Evolutionary conservation across 805 yeast species (phyloP).

Genomic region (Citeromyces matritensis): DNA sequence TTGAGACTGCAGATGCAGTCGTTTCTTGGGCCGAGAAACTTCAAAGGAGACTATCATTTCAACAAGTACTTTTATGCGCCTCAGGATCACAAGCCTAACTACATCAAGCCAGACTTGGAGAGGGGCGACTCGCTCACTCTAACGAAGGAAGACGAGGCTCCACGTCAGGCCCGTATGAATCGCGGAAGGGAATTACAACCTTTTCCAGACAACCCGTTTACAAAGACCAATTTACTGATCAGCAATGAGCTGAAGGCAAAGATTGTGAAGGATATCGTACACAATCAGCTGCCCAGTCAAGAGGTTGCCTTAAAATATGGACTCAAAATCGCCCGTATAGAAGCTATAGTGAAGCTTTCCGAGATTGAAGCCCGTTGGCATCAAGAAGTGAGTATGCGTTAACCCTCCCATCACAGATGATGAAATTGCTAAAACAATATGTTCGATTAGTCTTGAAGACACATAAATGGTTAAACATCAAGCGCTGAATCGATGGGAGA

Average conservation of each 20-base stretch:
- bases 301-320: slow-evolving; percentile 69
- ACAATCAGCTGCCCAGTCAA: slow-evolving; percentile 42
- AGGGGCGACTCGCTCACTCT: slow-evolving; percentile 17
- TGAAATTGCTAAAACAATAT: slow-evolving; percentile 24
- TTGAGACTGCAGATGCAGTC: slow-evolving; percentile 50
- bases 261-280: slow-evolving; percentile 40
- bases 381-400: slow-evolving; percentile 34
- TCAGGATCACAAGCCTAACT: slow-evolving; percentile 56
- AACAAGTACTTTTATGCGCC: slow-evolving; percentile 66
- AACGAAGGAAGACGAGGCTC: slow-evolving; percentile 3
- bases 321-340: slow-evolving; percentile 71
- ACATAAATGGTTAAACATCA: slow-evolving; percentile 32
- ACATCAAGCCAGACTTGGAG: slow-evolving; percentile 42
- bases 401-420: slow-evolving; percentile 11
- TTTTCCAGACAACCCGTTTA: slow-evolving; percentile 62
- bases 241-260: slow-evolving; percentile 41
- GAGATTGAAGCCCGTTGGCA: slow-evolving; percentile 51
- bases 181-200: slow-evolving; percentile 38
- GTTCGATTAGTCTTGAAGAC: slow-evolving; percentile 79
- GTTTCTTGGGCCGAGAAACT: slow-evolving; percentile 74
- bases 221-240: slow-evolving; percentile 51
- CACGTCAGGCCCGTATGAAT: slow-evolving; percentile 9
- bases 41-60: slow-evolving; percentile 64
- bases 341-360: slow-evolving; percentile 66
- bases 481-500: slow-evolving; percentile 4